Evolutionary conservation across 2,329 filamentous ascomycete genomes (phyloP).

Genomic region (Boeremia exigua): DNA sequence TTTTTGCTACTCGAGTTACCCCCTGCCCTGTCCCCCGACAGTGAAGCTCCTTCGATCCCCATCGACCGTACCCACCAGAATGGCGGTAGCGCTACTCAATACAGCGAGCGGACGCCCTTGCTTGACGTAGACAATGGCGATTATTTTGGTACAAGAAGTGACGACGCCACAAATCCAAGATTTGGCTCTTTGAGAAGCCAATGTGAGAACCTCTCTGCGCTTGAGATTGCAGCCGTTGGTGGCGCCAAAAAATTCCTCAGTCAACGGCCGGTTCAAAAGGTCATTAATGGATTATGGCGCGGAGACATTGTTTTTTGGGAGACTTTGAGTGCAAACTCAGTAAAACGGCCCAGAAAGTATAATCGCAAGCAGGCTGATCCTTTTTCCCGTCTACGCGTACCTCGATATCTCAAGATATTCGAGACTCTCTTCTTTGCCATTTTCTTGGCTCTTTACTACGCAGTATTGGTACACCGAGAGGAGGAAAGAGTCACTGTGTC

Average conservation of each 20-base stretch:
- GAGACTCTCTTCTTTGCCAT: conserved; percentile 81
- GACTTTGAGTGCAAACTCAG: conserved; percentile 72
- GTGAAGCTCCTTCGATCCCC: conserved; percentile 17
- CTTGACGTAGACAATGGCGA: conserved; percentile 25
- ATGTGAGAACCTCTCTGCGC: conserved; percentile 80
- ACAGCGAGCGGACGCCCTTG: conserved; percentile 37
- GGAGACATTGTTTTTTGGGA: conserved; percentile 91
- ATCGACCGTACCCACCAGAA: conserved; percentile 17
- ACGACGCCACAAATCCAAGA: conserved; percentile 45
- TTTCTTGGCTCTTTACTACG: conserved; percentile 82
- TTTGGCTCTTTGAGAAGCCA: conserved; percentile 70
- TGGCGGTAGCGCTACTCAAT: conserved; percentile 8
- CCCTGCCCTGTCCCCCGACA: conserved; percentile 22
- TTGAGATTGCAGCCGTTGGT: conserved; percentile 84
- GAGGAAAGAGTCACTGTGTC: conserved; percentile 68
- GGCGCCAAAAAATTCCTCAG: conserved; percentile 84
- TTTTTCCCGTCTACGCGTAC: conserved; percentile 75
- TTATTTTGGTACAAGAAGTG: conserved; percentile 33
- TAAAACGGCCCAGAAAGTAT: conserved; percentile 79
- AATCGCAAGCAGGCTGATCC: conserved; percentile 56
- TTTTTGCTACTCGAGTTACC: conserved; percentile 77
- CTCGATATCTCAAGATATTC: conserved; percentile 83
- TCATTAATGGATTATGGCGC: conserved; percentile 80
- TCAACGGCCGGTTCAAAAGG: conserved; percentile 80
- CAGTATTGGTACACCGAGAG: conserved; percentile 78